Evolutionary conservation across 1,284 basidiomycete species (phyloP).

Genomic region (Fomitopsis betulina): DNA sequence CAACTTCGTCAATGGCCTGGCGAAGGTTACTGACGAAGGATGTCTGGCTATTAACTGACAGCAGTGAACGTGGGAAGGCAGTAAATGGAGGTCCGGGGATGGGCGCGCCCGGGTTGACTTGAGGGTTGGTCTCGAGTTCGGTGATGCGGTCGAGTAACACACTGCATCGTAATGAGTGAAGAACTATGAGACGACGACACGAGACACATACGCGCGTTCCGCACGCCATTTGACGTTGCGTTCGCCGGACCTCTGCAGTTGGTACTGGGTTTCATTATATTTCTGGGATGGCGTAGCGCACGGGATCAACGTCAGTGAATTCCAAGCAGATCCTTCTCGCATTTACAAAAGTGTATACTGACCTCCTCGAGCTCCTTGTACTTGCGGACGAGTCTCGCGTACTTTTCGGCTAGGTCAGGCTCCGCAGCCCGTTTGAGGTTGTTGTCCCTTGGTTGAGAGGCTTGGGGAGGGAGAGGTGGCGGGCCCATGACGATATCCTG

Average conservation of each 20-base stretch:
- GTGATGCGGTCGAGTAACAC: conserved; percentile 52
- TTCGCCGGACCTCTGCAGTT: conserved; percentile 51
- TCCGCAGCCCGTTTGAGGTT: conserved; percentile 32
- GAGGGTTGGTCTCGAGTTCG: conserved; percentile 45
- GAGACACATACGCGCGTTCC: conserved; percentile 50
- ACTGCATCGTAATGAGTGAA: conserved; percentile 27
- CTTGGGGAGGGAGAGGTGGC: conserved; percentile 35
- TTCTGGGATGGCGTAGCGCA: conserved; percentile 33
- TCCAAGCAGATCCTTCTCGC: conserved; percentile 10
- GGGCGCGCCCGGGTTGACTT: conserved; percentile 17
- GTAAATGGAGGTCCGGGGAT: conserved; percentile 27
- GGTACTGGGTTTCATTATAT: conserved; percentile 49
- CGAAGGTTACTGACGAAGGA: conserved; percentile 41
- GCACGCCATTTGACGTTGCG: conserved; percentile 52
- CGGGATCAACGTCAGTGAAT: conserved; percentile 8
- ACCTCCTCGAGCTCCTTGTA: conserved; percentile 68
- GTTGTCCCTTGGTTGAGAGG: conserved; percentile 24
- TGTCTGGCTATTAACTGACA: conserved; percentile 31
- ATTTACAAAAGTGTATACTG: conserved; percentile 17
- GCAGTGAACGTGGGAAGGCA: conserved; percentile 44
- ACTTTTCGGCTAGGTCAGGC: conserved; percentile 49
- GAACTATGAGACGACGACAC: conserved; percentile 3
- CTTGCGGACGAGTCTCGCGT: conserved; percentile 55
- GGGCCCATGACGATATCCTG: conserved; percentile 48
- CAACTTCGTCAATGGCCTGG: conserved; percentile 43